Conservation (phyloP, 768 basidiomycete species). For the Tricholoma matsutake region DNA sequence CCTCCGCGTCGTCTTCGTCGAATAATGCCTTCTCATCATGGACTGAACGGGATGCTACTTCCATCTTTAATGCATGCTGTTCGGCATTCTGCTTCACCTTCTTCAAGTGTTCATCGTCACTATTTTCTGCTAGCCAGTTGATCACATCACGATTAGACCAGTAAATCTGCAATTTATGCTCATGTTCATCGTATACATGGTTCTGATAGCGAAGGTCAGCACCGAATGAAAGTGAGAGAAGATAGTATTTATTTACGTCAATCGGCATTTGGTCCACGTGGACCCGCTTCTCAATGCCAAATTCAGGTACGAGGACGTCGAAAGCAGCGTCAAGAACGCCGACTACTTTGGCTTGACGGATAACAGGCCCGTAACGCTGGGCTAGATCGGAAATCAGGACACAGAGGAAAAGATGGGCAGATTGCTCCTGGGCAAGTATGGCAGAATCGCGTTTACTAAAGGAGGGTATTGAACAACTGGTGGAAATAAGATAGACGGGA, state of each 20-base stretch:
- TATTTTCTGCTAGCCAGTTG: constrained; percentile 91
- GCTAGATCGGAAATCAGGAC: constrained; percentile 93
- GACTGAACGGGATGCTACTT: constrained; percentile 79
- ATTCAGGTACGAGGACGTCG: constrained; percentile 94
- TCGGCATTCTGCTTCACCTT: constrained; percentile 93
- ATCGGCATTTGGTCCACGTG: constrained; percentile 99
- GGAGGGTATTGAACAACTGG: constrained; percentile 5
- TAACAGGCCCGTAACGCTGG: constrained; percentile 90
- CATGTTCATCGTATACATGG: constrained; percentile 94
- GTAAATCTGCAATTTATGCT: constrained; percentile 89
- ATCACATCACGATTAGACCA: constrained; percentile 96
- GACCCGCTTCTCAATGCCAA: constrained; percentile 98
- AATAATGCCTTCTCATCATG: constrained; percentile 88
- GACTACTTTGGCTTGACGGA: constrained; percentile 93
- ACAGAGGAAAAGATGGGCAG: constrained; percentile 92
- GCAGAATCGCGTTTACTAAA: constrained; percentile 88
- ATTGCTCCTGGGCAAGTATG: constrained; percentile 91
- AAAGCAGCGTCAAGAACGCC: constrained; percentile 97
- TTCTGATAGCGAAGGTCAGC: constrained; percentile 52
- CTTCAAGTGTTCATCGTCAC: constrained; percentile 93
- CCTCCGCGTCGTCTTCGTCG: constrained; percentile 81
- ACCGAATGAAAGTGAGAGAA: background rate
- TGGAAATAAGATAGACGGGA: background rate
- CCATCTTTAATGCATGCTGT: constrained; percentile 89
- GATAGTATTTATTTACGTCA: constrained; percentile 54